These are phyloP conservation scores for Rosa lucieae DNA, from an alignment of 306 rosid genomes.

Conservation along the genomic window DNA sequence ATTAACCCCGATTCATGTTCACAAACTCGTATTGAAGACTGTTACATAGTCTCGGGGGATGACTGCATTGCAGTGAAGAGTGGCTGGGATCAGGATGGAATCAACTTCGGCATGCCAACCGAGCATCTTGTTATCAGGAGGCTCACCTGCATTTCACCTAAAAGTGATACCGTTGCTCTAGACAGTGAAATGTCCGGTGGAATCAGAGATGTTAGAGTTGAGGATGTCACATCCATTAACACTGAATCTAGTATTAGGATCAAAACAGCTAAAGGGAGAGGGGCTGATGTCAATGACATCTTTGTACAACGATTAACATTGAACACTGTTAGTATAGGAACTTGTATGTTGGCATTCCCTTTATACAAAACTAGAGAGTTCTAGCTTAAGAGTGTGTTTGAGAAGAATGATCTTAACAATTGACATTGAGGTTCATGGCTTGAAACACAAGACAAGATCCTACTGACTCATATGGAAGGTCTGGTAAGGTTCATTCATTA, in stretches of 20 bases:
- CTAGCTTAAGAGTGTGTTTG: too few species aligned
- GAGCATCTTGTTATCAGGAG: conserved; percentile 53
- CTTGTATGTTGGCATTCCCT: too few species aligned
- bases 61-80: conserved; percentile 75
- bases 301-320: conserved; percentile 51
- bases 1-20: conserved; percentile 74
- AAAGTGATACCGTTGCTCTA: conserved; percentile 64
- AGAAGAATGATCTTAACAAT: too few species aligned
- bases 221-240: conserved; percentile 51
- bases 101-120: conserved; percentile 59
- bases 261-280: conserved; percentile 63
- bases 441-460: too few species aligned
- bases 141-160: conserved; percentile 61
- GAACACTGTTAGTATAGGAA: not conserved
- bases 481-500: too few species aligned
- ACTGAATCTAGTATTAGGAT: conserved; percentile 65
- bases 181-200: conserved; percentile 97
- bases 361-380: too few species aligned
- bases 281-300: conserved; percentile 66
- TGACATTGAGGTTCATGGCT: too few species aligned
- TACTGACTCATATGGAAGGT: too few species aligned
- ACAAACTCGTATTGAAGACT: conserved; percentile 53
- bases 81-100: conserved; percentile 73
- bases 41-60: conserved; percentile 71
- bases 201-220: conserved; percentile 62